Evolutionary conservation across 2,329 filamentous ascomycete species (phyloP).

Genomic region (Colletotrichum zoysiae): DNA sequence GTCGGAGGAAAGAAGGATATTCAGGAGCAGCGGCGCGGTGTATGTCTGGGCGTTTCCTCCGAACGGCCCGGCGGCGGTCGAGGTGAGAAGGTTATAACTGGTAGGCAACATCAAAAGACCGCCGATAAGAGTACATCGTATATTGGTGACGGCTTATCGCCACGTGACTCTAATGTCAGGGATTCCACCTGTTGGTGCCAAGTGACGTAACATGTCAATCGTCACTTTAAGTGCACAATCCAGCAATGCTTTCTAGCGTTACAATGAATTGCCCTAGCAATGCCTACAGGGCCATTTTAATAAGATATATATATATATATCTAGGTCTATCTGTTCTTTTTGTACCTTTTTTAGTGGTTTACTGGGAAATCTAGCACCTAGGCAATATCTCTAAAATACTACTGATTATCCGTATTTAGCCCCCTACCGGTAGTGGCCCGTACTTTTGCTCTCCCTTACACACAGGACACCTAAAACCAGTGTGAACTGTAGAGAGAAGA

Average conservation of each 20-base stretch:
- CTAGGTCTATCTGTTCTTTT: no score
- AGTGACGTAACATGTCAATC: neutral
- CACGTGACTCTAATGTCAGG: slow-evolving; percentile 9
- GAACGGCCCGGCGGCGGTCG: neutral
- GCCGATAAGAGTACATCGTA: slow-evolving; percentile 17
- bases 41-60: neutral
- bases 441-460: slow-evolving; percentile 14
- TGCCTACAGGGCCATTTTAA: no score
- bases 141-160: slow-evolving; percentile 1
- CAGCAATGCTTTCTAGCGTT: neutral
- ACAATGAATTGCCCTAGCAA: no score
- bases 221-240: no score
- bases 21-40: neutral
- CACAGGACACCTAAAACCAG: neutral
- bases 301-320: no score
- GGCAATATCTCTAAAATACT: no score
- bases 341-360: no score
- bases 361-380: no score
- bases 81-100: neutral
- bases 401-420: no score
- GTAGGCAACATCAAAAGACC: neutral
- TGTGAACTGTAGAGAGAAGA: slow-evolving; percentile 31
- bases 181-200: neutral
- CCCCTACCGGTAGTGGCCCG: no score
- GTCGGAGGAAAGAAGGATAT: neutral